Conservation (phyloP, 1,284 basidiomycete species). For the Coniferiporia weirii region DNA sequence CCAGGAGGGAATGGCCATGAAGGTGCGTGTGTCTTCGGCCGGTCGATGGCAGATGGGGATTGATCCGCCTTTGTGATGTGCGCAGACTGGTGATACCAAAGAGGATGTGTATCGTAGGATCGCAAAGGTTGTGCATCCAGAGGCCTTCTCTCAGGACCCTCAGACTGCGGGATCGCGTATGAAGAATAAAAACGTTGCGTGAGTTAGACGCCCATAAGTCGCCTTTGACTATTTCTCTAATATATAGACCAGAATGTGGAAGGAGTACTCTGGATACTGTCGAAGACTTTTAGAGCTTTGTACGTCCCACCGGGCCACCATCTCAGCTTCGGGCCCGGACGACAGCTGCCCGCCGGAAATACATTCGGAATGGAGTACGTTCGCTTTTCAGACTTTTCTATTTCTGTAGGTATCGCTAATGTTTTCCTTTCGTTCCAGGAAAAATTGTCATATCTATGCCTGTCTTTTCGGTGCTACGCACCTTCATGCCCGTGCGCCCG, state of each 20-base stretch:
- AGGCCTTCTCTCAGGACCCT: conserved; percentile 11
- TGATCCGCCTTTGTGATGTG: background rate
- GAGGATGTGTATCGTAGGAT: conserved; percentile 17
- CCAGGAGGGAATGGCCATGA: conserved; percentile 7
- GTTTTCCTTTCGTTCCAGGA: background rate
- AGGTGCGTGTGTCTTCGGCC: background rate
- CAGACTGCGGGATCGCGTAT: conserved; percentile 15
- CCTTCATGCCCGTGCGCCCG: conserved; percentile 16
- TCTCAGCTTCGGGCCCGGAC: conserved; percentile 10
- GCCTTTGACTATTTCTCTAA: background rate
- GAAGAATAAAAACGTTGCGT: conserved; percentile 18
- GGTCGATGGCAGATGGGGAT: too few relatives aligned
- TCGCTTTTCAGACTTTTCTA: background rate
- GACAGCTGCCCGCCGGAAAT: conserved; percentile 8
- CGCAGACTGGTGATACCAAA: conserved; percentile 14
- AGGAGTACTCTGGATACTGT: conserved; percentile 19
- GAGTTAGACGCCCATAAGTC: background rate
- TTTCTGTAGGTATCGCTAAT: background rate
- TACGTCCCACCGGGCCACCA: conserved; percentile 1
- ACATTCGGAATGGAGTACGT: conserved; percentile 16
- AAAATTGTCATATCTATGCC: conserved; percentile 16
- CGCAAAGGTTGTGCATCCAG: conserved; percentile 16
- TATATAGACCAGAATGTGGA: conserved; percentile 11
- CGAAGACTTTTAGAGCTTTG: conserved; percentile 14
- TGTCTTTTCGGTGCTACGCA: conserved; percentile 9